A percentile compares a stretch with the other conserved stretches of the same genome.
phyloP scores from a whole-genome alignment of 108 stramenopile genomes.

The Nannochloropsis oceanica region DNA sequence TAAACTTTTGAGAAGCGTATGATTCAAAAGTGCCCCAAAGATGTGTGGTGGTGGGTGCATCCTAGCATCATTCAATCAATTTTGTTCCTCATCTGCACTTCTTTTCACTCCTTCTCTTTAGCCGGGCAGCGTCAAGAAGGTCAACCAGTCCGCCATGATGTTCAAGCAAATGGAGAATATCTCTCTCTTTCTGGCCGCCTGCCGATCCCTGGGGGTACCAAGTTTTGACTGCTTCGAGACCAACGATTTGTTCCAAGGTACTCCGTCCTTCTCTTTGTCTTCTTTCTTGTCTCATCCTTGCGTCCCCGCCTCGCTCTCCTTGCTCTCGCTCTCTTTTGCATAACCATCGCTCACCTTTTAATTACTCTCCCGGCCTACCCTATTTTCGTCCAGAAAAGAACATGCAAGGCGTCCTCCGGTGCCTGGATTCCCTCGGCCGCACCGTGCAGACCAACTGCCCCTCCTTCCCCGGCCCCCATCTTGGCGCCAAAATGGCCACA shows the following conservation, averaged over 20 bases:
- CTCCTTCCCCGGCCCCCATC: not conserved
- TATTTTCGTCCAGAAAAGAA: not conserved
- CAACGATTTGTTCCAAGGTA: slow-evolving; percentile 32
- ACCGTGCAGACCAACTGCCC: not conserved
- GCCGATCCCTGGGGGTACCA: slow-evolving; percentile 38
- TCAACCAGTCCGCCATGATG: slow-evolving; percentile 23
- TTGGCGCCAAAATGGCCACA: slow-evolving; percentile 1
- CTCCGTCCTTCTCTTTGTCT: not conserved
- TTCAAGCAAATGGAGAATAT: slow-evolving; percentile 48
- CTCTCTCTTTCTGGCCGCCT: slow-evolving; percentile 24
- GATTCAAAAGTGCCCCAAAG: no score
- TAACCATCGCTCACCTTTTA: no score
- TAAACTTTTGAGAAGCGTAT: no score
- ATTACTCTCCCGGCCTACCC: not conserved
- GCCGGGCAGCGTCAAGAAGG: slow-evolving; percentile 33
- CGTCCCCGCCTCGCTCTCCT: not conserved
- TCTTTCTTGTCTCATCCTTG: not conserved
- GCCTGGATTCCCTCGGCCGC: slow-evolving; percentile 1
- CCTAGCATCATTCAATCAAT: no score
- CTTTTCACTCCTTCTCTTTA: not conserved
- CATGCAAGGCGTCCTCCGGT: not conserved
- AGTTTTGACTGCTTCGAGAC: slow-evolving; percentile 40
- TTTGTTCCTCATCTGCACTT: not conserved
- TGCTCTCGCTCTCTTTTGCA: no score
- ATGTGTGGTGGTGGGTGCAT: no score